These are phyloP conservation scores for Hypoxylon sp. DNA, from an alignment of 2,329 filamentous ascomycete species.

Conservation along the genomic window DNA sequence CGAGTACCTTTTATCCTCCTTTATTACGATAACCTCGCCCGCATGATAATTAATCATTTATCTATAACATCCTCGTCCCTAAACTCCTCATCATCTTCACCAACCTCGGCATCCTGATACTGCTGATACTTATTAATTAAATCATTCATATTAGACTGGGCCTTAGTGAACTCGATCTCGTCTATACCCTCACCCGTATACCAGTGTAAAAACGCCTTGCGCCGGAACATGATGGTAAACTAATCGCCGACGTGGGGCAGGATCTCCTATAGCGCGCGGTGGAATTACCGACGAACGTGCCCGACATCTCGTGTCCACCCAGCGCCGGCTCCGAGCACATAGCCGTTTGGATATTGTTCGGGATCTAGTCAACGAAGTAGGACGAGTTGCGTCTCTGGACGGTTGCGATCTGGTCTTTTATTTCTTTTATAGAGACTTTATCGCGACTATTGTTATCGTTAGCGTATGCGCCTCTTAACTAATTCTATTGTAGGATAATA, in stretches of 20 bases:
- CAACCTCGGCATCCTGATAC: slow-evolving; percentile 98
- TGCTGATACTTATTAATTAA: slow-evolving; percentile 99
- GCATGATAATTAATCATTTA: neutral
- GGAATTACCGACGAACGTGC: slow-evolving; percentile 99
- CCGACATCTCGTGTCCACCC: slow-evolving; percentile 96
- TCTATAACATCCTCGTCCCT: slow-evolving; percentile 76
- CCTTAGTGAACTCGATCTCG: slow-evolving; percentile 99
- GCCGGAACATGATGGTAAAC: slow-evolving; percentile 99
- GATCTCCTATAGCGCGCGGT: slow-evolving; percentile 99
- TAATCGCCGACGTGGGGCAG: slow-evolving; percentile 99
- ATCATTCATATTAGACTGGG: slow-evolving; percentile 99
- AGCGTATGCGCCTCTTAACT: slow-evolving; percentile 50
- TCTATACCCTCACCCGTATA: slow-evolving; percentile 99
- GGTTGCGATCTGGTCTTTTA: slow-evolving; percentile 99
- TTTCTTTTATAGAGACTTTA: slow-evolving; percentile 99
- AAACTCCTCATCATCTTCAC: slow-evolving; percentile 97
- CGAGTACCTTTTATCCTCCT: neutral
- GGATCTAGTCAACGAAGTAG: slow-evolving; percentile 99
- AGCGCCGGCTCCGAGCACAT: slow-evolving; percentile 97
- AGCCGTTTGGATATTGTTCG: slow-evolving; percentile 99
- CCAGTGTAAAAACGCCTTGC: slow-evolving; percentile 99
- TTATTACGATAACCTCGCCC: neutral
- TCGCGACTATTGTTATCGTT: slow-evolving; percentile 76
- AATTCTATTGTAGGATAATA: neutral
- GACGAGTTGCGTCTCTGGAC: slow-evolving; percentile 99